Evolutionary conservation across 1,139 yeast species (phyloP), one percentile per base, ranked within the genome.

Genomic region (Meyerozyma smithsonii): DNA sequence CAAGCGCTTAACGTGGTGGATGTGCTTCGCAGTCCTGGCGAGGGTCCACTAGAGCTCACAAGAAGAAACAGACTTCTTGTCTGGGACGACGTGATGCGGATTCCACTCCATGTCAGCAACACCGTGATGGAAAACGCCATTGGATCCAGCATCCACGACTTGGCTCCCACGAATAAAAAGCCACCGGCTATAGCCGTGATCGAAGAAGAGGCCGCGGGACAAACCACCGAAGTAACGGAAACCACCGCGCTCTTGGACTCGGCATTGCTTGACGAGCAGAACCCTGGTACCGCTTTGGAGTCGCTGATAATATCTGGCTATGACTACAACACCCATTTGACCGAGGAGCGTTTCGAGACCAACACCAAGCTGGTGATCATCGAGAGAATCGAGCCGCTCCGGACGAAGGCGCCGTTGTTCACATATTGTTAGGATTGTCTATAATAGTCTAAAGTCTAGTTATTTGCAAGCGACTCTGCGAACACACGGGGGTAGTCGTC

Each of bases 1-100:
- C 92, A 84, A 51, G 88, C 92, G 0, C 83, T 81, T 59, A 83
- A 83, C 48, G 83, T 84, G 6, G 84, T 83, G 4, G 88, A 84
- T 48, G 72, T 82, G 1, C 59, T 84, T 39, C 79, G 78, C 49
- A 60, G 68, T 33, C 66, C 69, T 1, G 71, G 73, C 36, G 83
- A 80, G 38, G 88, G 89, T 0, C 90, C 89, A 0, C 61, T 82
- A 42, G 89, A 83, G 46, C 62, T 84, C 19, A 81, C 81, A 0
- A 64, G 85, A 46, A 59, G 84, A 37, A 75, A 78, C 15, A 65
- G 82, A 39, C 64, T 81, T 33, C 54, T 78, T 44, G 77, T 84
- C 0, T 67, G 77, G 64, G 89, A 83, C 54, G 84, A 81, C 37
- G 66, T 67, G 12, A 73, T 80, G 78, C 76, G 72, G 38, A 75